Evolutionary conservation across 2,329 filamentous ascomycete species (phyloP).

Genomic region (Neopestalotiopsis clavispora): DNA sequence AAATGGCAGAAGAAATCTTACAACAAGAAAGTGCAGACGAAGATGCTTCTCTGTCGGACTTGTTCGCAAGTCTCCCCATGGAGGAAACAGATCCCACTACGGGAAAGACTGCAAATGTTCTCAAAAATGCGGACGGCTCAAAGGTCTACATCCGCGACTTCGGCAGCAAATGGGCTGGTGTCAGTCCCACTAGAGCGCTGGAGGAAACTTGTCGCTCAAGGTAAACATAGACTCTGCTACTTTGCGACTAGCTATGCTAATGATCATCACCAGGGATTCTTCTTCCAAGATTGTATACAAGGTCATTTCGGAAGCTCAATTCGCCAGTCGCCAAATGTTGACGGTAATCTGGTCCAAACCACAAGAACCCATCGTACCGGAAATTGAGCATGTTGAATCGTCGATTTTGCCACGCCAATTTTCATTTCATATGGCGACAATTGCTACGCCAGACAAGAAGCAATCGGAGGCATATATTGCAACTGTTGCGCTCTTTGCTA

Average conservation of each 20-base stretch:
- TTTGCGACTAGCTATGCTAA: neutral
- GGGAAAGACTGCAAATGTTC: slow-evolving; percentile 62
- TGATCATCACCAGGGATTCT: slow-evolving; percentile 62
- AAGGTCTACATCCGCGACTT: slow-evolving; percentile 78
- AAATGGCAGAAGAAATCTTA: slow-evolving; percentile 63
- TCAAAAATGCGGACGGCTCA: slow-evolving; percentile 56
- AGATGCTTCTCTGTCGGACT: slow-evolving; percentile 51
- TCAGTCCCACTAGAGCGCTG: slow-evolving; percentile 76
- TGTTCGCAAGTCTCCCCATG: slow-evolving; percentile 66
- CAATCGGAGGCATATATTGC: slow-evolving; percentile 90
- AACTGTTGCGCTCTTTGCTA: slow-evolving; percentile 79
- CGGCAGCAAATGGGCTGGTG: slow-evolving; percentile 73
- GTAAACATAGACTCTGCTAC: slow-evolving; percentile 41
- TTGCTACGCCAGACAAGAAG: slow-evolving; percentile 75
- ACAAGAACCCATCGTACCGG: slow-evolving; percentile 55
- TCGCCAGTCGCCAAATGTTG: slow-evolving; percentile 77
- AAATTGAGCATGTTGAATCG: slow-evolving; percentile 49
- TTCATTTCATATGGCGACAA: slow-evolving; percentile 72
- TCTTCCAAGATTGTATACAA: slow-evolving; percentile 70
- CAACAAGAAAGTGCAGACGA: slow-evolving; percentile 60
- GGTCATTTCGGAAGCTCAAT: slow-evolving; percentile 73
- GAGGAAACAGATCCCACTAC: slow-evolving; percentile 62
- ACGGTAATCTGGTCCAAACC: slow-evolving; percentile 80
- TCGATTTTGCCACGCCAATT: slow-evolving; percentile 56
- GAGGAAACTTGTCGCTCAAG: slow-evolving; percentile 88